A percentile compares a stretch with the other conserved stretches of the same genome.
Conservation (phyloP, 371 early-diverging fungal genomes). For the Vairimorpha ceranae region DNA sequence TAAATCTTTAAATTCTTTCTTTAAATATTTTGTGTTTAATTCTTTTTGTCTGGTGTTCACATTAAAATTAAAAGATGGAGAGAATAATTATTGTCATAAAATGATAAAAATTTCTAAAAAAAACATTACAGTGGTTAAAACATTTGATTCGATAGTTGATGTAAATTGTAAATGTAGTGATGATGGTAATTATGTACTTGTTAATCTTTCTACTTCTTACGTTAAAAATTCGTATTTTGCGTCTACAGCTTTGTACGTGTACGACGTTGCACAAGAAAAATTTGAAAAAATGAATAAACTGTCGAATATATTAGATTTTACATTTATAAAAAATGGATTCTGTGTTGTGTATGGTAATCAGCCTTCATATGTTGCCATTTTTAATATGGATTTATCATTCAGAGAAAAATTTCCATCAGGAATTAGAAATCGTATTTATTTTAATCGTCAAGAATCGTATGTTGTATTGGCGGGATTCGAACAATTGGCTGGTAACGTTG, state of each 20-base stretch:
- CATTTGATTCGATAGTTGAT: conserved; percentile 1
- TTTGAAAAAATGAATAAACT: conserved; percentile 9
- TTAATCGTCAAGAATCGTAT: conserved; percentile 51
- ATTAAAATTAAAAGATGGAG: conserved; percentile 14
- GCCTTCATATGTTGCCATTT: conserved; percentile 50
- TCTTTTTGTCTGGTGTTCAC: conserved; percentile 16
- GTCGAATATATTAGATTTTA: conserved; percentile 33
- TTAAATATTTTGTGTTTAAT: conserved; percentile 3
- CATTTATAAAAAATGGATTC: conserved; percentile 52
- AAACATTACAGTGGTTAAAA: not conserved
- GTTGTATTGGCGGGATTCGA: conserved; percentile 60
- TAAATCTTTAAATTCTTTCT: not conserved
- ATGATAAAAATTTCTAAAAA: conserved; percentile 1
- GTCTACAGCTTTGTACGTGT: conserved; percentile 48
- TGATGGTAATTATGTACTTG: not conserved
- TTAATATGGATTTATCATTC: conserved; percentile 38
- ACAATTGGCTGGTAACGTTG: conserved; percentile 62
- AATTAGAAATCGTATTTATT: conserved; percentile 57
- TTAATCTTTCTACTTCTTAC: conserved; percentile 47
- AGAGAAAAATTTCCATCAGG: conserved; percentile 49
- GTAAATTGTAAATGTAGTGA: not conserved
- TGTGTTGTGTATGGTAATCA: conserved; percentile 58
- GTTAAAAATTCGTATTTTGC: conserved; percentile 59
- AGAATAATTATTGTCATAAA: not conserved
- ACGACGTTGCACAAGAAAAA: not conserved